phyloP scores from a whole-genome alignment of 768 basidiomycete species.

The Lactarius deliciosus region DNA sequence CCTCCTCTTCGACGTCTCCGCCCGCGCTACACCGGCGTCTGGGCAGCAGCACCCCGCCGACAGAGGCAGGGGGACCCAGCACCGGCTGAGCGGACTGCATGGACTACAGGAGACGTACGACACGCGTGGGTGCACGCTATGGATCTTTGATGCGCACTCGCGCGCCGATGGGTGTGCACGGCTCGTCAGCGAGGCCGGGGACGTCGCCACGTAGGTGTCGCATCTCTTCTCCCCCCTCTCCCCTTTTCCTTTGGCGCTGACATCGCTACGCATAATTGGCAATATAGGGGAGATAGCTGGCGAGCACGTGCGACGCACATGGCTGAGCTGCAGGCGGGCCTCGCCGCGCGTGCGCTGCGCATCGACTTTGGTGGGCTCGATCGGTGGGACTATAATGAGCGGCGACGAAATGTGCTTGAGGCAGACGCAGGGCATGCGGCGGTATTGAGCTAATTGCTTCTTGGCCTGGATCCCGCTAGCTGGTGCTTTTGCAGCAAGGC shows the following conservation, averaged over 20 bases:
- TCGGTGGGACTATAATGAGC: conserved; percentile 66
- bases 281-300: conserved; percentile 75
- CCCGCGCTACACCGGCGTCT: conserved; percentile 41
- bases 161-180: conserved; percentile 66
- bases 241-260: background rate
- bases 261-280: background rate
- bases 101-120: conserved; percentile 74
- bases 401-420: conserved; percentile 63
- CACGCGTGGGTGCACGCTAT: conserved; percentile 53
- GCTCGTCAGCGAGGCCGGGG: conserved; percentile 55
- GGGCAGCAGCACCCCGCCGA: conserved; percentile 40
- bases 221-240: background rate
- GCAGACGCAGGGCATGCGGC: conserved; percentile 33
- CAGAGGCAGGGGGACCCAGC: conserved; percentile 42
- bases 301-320: conserved; percentile 68
- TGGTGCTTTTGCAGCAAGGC: too few species aligned
- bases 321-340: conserved; percentile 68
- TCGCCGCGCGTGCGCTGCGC: conserved; percentile 57
- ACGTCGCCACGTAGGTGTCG: conserved; percentile 64
- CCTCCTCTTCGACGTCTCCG: conserved; percentile 68
- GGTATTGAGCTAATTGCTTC: background rate
- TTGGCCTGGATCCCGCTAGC: background rate
- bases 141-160: conserved; percentile 73
- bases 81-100: conserved; percentile 58
- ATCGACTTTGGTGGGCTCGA: conserved; percentile 78